Evolutionary conservation across 2,329 filamentous ascomycete species (phyloP).

Genomic region (Pestalotiopsis sp.): DNA sequence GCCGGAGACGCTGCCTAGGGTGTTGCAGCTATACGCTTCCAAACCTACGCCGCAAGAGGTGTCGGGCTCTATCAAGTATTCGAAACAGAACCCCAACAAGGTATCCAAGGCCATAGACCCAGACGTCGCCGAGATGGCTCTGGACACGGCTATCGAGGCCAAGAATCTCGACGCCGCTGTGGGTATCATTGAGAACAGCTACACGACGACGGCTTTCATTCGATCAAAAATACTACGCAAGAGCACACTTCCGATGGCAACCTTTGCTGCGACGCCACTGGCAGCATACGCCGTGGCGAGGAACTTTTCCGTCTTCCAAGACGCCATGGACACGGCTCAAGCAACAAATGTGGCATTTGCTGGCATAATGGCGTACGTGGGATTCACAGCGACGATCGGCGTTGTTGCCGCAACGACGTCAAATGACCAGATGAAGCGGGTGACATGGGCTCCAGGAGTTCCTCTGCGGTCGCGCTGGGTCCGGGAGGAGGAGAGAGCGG

Average conservation of each 20-base stretch:
- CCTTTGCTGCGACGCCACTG: constrained; percentile 59
- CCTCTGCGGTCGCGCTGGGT: constrained; percentile 81
- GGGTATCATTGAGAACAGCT: constrained; percentile 70
- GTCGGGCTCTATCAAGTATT: constrained; percentile 60
- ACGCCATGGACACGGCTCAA: constrained; percentile 72
- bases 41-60: constrained; percentile 72
- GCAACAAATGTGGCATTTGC: constrained; percentile 79
- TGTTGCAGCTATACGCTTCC: constrained; percentile 79
- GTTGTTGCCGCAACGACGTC: constrained; percentile 80
- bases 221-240: constrained; percentile 67
- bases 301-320: constrained; percentile 66
- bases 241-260: constrained; percentile 58
- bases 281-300: constrained; percentile 71
- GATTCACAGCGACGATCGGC: constrained; percentile 78
- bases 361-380: constrained; percentile 80
- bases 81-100: constrained; percentile 64
- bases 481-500: constrained; percentile 84
- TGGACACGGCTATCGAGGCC: constrained; percentile 76
- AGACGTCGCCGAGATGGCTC: constrained; percentile 69
- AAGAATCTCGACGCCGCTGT: constrained; percentile 79
- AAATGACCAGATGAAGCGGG: constrained; percentile 93
- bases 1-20: constrained; percentile 74
- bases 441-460: constrained; percentile 85
- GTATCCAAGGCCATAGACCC: constrained; percentile 71
- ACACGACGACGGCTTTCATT: constrained; percentile 65